A percentile compares a stretch with the other conserved stretches of the same genome.
These are phyloP conservation scores for Aspergillus awamori DNA, from an alignment of 2,329 filamentous ascomycete species.

Conservation along the genomic window DNA sequence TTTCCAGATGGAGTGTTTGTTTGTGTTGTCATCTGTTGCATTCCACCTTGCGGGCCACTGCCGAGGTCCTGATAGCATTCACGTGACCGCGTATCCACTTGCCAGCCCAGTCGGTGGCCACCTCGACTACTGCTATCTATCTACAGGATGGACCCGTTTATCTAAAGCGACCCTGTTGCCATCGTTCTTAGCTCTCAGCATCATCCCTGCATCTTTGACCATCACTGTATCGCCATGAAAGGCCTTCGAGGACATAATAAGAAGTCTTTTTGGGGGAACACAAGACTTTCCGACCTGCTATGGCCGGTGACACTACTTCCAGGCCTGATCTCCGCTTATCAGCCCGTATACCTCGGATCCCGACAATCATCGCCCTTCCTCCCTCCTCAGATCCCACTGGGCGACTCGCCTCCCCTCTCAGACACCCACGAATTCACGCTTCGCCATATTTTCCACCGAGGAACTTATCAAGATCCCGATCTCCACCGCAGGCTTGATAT, in stretches of 20 bases:
- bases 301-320: constrained; percentile 28
- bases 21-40: no score
- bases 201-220: constrained; percentile 21
- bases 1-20: no score
- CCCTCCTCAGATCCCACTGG: constrained; percentile 38
- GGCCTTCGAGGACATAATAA: constrained; percentile 18
- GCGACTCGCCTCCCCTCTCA: constrained; percentile 22
- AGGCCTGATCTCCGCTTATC: constrained; percentile 25
- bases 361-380: constrained; percentile 33
- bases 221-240: constrained; percentile 28
- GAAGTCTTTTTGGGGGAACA: constrained; percentile 18
- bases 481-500: constrained; percentile 80
- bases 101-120: no score
- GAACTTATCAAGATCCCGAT: constrained; percentile 73
- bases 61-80: no score
- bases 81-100: no score
- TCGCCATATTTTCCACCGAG: constrained; percentile 91
- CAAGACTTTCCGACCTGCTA: constrained; percentile 23
- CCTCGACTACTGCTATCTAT: no score
- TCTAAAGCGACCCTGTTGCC: neutral
- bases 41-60: no score
- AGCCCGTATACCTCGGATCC: constrained; percentile 29
- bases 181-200: neutral
- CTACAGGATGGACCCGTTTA: no score
- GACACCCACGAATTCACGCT: constrained; percentile 53